These are phyloP conservation scores for Fragilaria radians DNA, from an alignment of 108 stramenopile species.

Conservation along the genomic window DNA sequence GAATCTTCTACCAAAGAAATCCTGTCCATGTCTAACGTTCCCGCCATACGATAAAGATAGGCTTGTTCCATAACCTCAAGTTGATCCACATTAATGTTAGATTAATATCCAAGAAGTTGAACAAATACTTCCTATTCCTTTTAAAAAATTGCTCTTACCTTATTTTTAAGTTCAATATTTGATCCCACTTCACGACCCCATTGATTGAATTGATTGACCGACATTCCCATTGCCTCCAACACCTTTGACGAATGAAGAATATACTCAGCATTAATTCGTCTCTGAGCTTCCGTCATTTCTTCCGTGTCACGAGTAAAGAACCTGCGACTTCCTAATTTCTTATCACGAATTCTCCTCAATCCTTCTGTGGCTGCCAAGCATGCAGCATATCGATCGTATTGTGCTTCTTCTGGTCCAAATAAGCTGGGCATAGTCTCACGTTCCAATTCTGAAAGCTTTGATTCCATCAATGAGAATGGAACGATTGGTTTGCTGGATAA, in stretches of 20 bases:
- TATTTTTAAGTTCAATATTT: conserved; percentile 39
- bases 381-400: conserved; percentile 61
- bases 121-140: background rate
- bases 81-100: background rate
- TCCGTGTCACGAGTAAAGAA: background rate
- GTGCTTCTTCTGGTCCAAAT: conserved; percentile 34
- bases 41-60: conserved; percentile 64
- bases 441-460: background rate
- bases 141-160: conserved; percentile 7
- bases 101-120: background rate
- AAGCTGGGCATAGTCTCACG: conserved; percentile 42
- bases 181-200: conserved; percentile 40
- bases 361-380: conserved; percentile 63
- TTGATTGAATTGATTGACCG: conserved; percentile 58
- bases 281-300: conserved; percentile 8
- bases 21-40: conserved; percentile 44
- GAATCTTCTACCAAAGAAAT: conserved; percentile 49
- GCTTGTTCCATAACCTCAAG: conserved; percentile 62
- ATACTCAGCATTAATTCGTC: conserved; percentile 30
- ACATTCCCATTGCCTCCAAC: conserved; percentile 48
- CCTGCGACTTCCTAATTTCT: background rate
- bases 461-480: background rate
- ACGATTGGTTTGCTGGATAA: background rate
- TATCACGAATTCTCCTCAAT: conserved; percentile 43
- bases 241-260: conserved; percentile 36